A percentile compares a stretch with the other conserved stretches of the same genome.
Conservation (phyloP, 2,329 filamentous ascomycete species). For the Phialophora macrospora region DNA sequence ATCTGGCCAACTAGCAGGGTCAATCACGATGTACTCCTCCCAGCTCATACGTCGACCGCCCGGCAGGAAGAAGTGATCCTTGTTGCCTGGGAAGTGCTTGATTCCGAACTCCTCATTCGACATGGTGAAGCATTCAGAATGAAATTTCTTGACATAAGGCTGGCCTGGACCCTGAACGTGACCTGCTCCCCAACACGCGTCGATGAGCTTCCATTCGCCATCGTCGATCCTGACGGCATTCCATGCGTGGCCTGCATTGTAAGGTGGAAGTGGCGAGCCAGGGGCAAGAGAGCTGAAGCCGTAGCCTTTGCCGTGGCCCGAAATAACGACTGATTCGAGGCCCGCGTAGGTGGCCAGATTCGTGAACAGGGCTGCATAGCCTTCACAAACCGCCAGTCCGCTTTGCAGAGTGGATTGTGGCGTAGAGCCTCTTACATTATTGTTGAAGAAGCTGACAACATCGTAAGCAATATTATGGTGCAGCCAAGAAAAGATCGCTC, state of each 20-base stretch:
- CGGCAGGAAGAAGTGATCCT: slow-evolving; percentile 71
- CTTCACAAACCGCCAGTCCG: slow-evolving; percentile 87
- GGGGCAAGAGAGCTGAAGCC: slow-evolving; percentile 68
- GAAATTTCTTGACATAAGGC: slow-evolving; percentile 71
- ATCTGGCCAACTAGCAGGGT: slow-evolving; percentile 52
- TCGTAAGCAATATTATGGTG: slow-evolving; percentile 94
- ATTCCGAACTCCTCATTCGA: slow-evolving; percentile 80
- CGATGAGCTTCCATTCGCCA: slow-evolving; percentile 87
- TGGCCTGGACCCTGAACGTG: slow-evolving; percentile 60
- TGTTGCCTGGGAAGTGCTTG: slow-evolving; percentile 76
- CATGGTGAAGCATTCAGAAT: slow-evolving; percentile 63
- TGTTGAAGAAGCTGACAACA: slow-evolving; percentile 75
- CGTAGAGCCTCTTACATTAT: slow-evolving; percentile 68
- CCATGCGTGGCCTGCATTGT: slow-evolving; percentile 78
- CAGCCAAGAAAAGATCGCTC: slow-evolving; percentile 91
- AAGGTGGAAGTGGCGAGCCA: slow-evolving; percentile 69
- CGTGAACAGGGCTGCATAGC: slow-evolving; percentile 83
- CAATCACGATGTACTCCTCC: slow-evolving; percentile 79
- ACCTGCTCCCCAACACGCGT: slow-evolving; percentile 92
- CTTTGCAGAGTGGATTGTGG: slow-evolving; percentile 74
- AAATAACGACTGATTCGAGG: slow-evolving; percentile 74
- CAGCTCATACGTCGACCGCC: slow-evolving; percentile 72
- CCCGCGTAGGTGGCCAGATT: slow-evolving; percentile 79
- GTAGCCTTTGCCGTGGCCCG: slow-evolving; percentile 85
- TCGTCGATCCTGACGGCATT: slow-evolving; percentile 88